phyloP scores from a whole-genome alignment of 2,329 filamentous ascomycete species.

The Aschersonia sp. region DNA sequence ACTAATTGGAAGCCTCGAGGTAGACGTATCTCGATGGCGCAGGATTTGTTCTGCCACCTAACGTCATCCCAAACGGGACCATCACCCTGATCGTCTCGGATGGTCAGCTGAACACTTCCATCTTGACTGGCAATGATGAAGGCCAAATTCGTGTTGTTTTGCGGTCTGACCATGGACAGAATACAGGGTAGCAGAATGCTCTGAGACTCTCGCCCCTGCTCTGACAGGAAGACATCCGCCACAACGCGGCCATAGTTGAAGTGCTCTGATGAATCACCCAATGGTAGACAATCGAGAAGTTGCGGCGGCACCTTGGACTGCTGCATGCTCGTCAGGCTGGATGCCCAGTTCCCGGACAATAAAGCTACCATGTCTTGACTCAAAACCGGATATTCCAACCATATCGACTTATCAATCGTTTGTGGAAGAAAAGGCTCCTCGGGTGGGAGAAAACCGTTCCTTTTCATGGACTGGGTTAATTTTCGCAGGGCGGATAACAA shows the following conservation, averaged over 20 bases:
- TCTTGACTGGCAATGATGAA: constrained; percentile 70
- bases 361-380: constrained; percentile 58
- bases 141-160: constrained; percentile 53
- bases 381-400: constrained; percentile 63
- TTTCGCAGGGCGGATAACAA: constrained; percentile 56
- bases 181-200: constrained; percentile 58
- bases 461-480: constrained; percentile 67
- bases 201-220: constrained; percentile 54
- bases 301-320: constrained; percentile 31
- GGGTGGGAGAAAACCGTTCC: constrained; percentile 65
- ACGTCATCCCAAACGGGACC: constrained; percentile 73
- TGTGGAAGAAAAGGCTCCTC: constrained; percentile 58
- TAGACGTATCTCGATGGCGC: constrained; percentile 52
- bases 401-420: constrained; percentile 67
- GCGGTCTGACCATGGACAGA: constrained; percentile 59
- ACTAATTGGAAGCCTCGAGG: constrained; percentile 63
- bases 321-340: constrained; percentile 31
- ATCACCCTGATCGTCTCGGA: constrained; percentile 52
- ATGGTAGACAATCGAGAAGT: constrained; percentile 55
- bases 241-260: constrained; percentile 73
- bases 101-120: constrained; percentile 58
- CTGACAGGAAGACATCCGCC: constrained; percentile 61
- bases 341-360: constrained; percentile 46
- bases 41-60: constrained; percentile 57
- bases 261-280: constrained; percentile 57